Base-by-base conservation (phyloP, 2,329 filamentous ascomycete genomes). In the Botrytis fragariae region DNA sequence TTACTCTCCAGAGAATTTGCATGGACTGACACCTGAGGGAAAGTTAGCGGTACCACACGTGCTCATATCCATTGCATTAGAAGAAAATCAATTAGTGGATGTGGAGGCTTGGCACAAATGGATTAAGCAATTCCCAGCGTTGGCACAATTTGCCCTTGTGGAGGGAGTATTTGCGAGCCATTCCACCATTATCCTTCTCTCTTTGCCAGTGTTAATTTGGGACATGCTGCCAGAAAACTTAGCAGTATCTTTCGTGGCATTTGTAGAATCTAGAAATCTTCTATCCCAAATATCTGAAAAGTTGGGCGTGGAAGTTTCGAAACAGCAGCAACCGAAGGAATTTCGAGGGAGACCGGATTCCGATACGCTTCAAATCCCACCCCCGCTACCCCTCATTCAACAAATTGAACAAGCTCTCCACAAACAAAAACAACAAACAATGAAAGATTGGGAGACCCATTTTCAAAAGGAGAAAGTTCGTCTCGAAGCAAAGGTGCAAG, bases 91-190 rank as follows among this genome's bases (percentile, higher is more conserved):
- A 75, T 82, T 83, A 22, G 80, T 89, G 1, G 87, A 89, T 64
- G 81, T 90, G n/a, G 85, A 86, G 72, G 86, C 87, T 7, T 90
- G 88, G 87, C 85, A 89, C 77, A 84, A 85, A 72, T 90, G 88
- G 87, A 82, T 90, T 4, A 81, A 83, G 42, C 84, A 83, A 29
- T 88, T 89, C 74, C 88, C 88, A 0, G 85, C 87, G 3, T 81
- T 90, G 72, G 87, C 87, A 60, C 89, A 87, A 76, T 87, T 89
- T 75, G 87, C 89, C 79, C 88, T 88, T 77, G 85, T 90, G 9
- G 87, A 90, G 77, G 88, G 87, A 14, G 84, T 89, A 1, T 90
- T 89, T 80, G 88, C 88, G 77, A 90, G 88, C 68, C 87, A 89
- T 76, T 90, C 88, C 0, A 90, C 86, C 0, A 80, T 90, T 60